Evolutionary conservation across 306 rosid genomes (phyloP).

Genomic region (Luffa acutangula): DNA sequence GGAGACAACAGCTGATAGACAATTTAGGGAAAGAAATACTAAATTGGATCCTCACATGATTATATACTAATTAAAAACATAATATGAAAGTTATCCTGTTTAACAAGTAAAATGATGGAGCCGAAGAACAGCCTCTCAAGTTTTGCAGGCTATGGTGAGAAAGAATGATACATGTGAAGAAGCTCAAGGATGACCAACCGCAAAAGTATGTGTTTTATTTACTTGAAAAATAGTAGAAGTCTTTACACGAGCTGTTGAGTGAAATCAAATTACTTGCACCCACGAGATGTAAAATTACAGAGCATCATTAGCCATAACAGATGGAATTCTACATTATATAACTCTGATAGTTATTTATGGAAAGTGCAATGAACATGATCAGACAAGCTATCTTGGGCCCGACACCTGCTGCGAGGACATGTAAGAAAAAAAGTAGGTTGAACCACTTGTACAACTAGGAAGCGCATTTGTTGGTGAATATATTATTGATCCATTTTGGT

Average conservation of each 20-base stretch:
- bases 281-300: background rate
- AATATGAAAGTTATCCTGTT: background rate
- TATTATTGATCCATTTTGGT: constrained; percentile 12
- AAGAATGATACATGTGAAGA: background rate
- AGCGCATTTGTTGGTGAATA: constrained; percentile 24
- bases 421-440: constrained; percentile 34
- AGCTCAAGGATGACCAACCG: background rate
- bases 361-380: background rate
- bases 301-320: background rate
- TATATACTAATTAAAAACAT: background rate
- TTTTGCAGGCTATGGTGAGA: background rate
- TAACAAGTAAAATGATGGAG: background rate
- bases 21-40: background rate
- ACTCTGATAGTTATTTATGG: background rate
- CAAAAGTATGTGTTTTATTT: background rate
- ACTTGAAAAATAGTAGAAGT: background rate
- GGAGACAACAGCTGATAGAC: background rate
- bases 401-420: constrained; percentile 73
- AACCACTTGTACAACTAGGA: constrained; percentile 20
- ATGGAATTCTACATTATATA: background rate
- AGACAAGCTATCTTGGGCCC: constrained; percentile 65
- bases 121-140: background rate
- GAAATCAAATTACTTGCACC: background rate
- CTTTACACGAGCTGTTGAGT: background rate
- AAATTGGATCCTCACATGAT: background rate